phyloP scores from a whole-genome alignment of 345 rosid genomes.

The Syzygium grande region DNA sequence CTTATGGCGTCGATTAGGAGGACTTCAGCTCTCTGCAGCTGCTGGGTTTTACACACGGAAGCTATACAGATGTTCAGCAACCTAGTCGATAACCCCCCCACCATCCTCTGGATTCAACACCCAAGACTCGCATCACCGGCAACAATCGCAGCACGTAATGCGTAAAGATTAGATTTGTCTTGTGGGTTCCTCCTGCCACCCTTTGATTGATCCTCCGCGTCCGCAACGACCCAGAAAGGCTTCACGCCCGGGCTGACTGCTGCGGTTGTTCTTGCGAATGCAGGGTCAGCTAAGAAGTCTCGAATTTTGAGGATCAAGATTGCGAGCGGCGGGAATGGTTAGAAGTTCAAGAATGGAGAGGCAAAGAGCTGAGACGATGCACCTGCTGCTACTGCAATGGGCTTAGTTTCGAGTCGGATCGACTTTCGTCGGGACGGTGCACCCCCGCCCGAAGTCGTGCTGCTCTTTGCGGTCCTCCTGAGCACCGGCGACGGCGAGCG shows the following conservation, averaged over 20 bases:
- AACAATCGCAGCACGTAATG: background rate
- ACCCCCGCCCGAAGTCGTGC: background rate
- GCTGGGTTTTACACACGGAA: slow-evolving; percentile 46
- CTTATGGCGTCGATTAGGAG: slow-evolving; percentile 53
- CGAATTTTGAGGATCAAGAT: background rate
- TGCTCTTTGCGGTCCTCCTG: background rate
- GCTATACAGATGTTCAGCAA: slow-evolving; percentile 53
- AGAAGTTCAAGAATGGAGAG: background rate
- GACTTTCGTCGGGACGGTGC: background rate
- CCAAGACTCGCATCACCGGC: background rate
- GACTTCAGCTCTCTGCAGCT: slow-evolving; percentile 54
- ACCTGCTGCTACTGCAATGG: background rate
- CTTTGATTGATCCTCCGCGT: background rate
- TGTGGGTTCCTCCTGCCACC: background rate
- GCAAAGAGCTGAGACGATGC: background rate
- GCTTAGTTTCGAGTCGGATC: background rate
- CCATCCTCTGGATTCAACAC: slow-evolving; percentile 10
- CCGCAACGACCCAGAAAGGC: background rate
- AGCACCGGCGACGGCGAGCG: background rate
- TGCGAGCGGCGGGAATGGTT: background rate
- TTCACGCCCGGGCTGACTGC: background rate
- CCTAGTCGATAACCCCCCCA: slow-evolving; percentile 42
- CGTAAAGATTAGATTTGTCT: background rate
- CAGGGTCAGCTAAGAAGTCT: background rate
- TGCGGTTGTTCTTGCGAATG: background rate